phyloP scores from a whole-genome alignment of 2,329 filamentous ascomycete genomes.

The Botrytis elliptica region DNA sequence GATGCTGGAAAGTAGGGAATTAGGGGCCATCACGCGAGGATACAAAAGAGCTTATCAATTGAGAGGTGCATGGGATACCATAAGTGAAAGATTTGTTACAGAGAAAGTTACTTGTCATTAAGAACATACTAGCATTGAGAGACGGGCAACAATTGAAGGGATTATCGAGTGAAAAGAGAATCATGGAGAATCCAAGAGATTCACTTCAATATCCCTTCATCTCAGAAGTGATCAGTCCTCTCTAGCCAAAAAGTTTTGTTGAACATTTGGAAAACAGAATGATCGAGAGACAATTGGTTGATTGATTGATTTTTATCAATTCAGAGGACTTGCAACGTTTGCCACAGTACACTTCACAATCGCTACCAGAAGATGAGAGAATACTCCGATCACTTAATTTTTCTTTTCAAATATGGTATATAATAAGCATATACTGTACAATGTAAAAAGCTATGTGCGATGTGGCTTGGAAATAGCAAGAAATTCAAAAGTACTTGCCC shows the following conservation, averaged over 20 bases:
- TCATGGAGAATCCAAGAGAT: not conserved
- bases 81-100: not conserved
- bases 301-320: not conserved
- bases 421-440: not conserved
- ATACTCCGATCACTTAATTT: not conserved
- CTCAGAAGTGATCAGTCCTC: not conserved
- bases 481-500: not conserved
- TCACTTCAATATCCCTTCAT: not conserved
- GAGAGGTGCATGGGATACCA: not conserved
- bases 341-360: not conserved
- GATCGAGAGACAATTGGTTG: not conserved
- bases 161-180: not conserved
- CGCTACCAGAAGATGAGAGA: too few species aligned
- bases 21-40: not conserved
- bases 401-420: not conserved
- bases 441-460: not conserved
- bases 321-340: too few species aligned
- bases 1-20: constrained; percentile 64
- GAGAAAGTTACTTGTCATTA: not conserved
- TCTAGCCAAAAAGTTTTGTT: not conserved
- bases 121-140: not conserved
- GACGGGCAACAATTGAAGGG: not conserved
- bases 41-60: not conserved
- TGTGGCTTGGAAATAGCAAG: not conserved
- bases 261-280: not conserved